A percentile compares a stretch with the other conserved stretches of the same genome.
Evolutionary conservation across 345 rosid species (phyloP).

Genomic region (Toxicodendron radicans): DNA sequence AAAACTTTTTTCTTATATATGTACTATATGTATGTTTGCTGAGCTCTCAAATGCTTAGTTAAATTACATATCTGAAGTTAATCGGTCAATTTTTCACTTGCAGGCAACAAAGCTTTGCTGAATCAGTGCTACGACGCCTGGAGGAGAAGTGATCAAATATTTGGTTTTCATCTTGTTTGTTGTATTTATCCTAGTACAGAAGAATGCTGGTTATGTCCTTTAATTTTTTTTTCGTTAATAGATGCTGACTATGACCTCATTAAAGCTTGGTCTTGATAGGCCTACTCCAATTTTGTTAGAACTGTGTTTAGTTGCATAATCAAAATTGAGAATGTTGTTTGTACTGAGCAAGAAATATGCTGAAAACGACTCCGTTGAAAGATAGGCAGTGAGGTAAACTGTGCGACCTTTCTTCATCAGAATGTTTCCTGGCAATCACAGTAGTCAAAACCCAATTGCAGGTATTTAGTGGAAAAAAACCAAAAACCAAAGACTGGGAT

Average conservation of each 20-base stretch:
- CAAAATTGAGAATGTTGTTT: neutral
- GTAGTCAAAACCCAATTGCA: neutral
- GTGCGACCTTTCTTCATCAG: too few relatives aligned
- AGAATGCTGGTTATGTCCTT: constrained; percentile 10
- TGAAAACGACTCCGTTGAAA: too few relatives aligned
- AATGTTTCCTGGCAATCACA: too few relatives aligned
- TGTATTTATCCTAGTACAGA: constrained; percentile 16
- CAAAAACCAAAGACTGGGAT: neutral
- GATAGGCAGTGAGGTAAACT: neutral
- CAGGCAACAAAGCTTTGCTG: constrained; percentile 97
- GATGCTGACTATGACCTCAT: neutral
- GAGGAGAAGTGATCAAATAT: constrained; percentile 59
- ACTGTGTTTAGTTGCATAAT: neutral
- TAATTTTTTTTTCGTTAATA: neutral
- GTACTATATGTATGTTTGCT: neutral
- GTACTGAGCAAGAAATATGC: too few relatives aligned
- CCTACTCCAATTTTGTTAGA: constrained; percentile 15
- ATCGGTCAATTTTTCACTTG: constrained; percentile 17
- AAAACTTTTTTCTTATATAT: too few relatives aligned
- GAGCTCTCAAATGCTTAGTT: constrained; percentile 6
- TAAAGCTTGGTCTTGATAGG: neutral
- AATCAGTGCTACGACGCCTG: constrained; percentile 67
- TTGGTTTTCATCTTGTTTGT: neutral
- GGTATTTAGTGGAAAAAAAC: neutral
- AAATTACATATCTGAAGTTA: neutral